These are phyloP conservation scores for Lodderomyces beijingensis DNA, from an alignment of 1,139 yeast genomes.

Conservation along the genomic window DNA sequence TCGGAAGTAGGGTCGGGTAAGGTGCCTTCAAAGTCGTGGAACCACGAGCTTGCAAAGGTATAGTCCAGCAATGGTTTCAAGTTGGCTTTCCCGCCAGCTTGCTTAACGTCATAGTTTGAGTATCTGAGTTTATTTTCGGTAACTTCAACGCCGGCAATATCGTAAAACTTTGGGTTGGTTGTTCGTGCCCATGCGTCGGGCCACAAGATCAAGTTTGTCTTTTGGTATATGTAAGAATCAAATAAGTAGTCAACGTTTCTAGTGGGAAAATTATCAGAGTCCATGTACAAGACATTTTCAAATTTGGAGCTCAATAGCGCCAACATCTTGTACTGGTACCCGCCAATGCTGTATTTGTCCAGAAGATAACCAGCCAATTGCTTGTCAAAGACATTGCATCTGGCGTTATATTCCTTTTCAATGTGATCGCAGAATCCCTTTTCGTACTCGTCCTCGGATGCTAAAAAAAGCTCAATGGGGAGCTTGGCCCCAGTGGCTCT, in stretches of 20 bases:
- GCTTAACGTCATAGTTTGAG: constrained; percentile 27
- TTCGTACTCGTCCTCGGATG: constrained; percentile 47
- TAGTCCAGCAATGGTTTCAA: constrained; percentile 27
- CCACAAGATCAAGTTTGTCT: constrained; percentile 47
- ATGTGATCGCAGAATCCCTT: constrained; percentile 48
- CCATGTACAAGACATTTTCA: constrained; percentile 57
- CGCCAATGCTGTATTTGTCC: constrained; percentile 37
- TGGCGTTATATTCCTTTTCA: constrained; percentile 49
- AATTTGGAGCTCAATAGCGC: constrained; percentile 58
- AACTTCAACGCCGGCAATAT: constrained; percentile 38
- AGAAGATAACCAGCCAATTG: constrained; percentile 21
- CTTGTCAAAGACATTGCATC: constrained; percentile 48
- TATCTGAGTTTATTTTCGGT: constrained; percentile 36
- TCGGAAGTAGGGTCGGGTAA: constrained; percentile 63
- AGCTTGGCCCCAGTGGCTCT: constrained; percentile 35
- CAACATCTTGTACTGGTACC: constrained; percentile 60
- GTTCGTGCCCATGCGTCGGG: constrained; percentile 51
- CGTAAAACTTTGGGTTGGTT: constrained; percentile 43
- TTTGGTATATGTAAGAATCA: constrained; percentile 32
- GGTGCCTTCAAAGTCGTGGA: constrained; percentile 55
- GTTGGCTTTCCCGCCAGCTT: constrained; percentile 19
- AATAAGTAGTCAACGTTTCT: constrained; percentile 46
- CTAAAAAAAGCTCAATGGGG: constrained; percentile 49
- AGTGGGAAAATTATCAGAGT: constrained; percentile 65
- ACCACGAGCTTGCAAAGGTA: constrained; percentile 32